Evolutionary conservation across 805 yeast species (phyloP).

Genomic region (Debaryomyces prosopidis): DNA sequence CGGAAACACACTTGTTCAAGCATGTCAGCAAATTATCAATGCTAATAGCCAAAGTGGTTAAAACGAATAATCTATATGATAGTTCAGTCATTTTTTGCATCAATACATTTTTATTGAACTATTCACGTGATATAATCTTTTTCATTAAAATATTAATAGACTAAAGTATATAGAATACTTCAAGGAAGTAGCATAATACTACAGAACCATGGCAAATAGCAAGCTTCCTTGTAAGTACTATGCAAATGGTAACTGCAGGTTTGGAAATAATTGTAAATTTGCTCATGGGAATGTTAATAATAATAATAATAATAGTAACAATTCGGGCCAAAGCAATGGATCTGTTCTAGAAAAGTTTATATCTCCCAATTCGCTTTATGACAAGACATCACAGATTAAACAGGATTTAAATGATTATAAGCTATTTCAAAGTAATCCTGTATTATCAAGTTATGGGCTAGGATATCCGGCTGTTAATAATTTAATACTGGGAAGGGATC

Average conservation of each 20-base stretch:
- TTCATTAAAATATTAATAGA: not conserved
- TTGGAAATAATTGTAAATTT: slow-evolving; percentile 28
- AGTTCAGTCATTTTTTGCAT: not conserved
- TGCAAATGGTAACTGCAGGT: slow-evolving; percentile 26
- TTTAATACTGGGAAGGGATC: slow-evolving; percentile 51
- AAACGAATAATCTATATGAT: not conserved
- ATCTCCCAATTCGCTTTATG: slow-evolving; percentile 12
- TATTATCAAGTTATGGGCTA: slow-evolving; percentile 50
- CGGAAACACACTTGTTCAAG: slow-evolving; percentile 31
- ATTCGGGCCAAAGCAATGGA: slow-evolving; percentile 2
- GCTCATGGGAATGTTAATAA: slow-evolving; percentile 14
- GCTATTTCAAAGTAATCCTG: slow-evolving; percentile 28
- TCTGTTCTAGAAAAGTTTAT: slow-evolving; percentile 11
- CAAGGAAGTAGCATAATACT: too few species aligned
- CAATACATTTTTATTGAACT: not conserved
- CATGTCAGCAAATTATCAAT: slow-evolving; percentile 14
- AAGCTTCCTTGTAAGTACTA: slow-evolving; percentile 20
- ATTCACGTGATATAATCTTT: not conserved
- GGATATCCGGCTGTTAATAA: slow-evolving; percentile 48
- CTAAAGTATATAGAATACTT: not conserved
- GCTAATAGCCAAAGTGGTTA: slow-evolving; percentile 1
- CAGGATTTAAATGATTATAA: slow-evolving; percentile 22
- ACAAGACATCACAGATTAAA: slow-evolving; percentile 17
- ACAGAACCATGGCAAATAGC: slow-evolving; percentile 2
- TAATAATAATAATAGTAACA: slow-evolving; percentile 1